These are phyloP conservation scores for Phytophthora vignae DNA, from an alignment of 352 stramenopile species.

Conservation along the genomic window DNA sequence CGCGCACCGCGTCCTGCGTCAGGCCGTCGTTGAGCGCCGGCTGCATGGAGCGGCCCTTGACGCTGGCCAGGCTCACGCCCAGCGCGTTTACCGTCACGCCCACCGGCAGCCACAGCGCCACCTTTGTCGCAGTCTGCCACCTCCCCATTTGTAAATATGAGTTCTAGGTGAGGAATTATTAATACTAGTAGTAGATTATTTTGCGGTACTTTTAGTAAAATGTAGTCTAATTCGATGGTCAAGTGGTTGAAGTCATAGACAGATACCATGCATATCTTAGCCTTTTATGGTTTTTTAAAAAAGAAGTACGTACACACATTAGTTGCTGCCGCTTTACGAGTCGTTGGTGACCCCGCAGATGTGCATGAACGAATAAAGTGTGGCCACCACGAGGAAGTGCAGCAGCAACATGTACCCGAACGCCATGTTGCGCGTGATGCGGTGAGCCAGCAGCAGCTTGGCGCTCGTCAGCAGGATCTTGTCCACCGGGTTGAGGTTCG, in stretches of 20 bases:
- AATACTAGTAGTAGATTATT: too few relatives aligned
- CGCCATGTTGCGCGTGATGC: slow-evolving; percentile 83
- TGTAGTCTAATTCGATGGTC: background rate
- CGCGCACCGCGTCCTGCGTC: slow-evolving; percentile 64
- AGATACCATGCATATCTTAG: background rate
- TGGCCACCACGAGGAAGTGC: slow-evolving; percentile 87
- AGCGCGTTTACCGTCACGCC: slow-evolving; percentile 81
- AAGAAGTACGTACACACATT: slow-evolving; percentile 1
- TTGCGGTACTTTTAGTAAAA: background rate
- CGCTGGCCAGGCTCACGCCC: slow-evolving; percentile 70
- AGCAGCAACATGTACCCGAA: slow-evolving; percentile 89
- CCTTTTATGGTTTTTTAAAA: background rate
- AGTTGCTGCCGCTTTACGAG: slow-evolving; percentile 27
- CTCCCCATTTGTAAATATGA: slow-evolving; percentile 47
- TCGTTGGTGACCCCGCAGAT: slow-evolving; percentile 83
- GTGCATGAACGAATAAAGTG: slow-evolving; percentile 90
- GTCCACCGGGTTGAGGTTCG: slow-evolving; percentile 91
- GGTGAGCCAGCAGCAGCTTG: slow-evolving; percentile 82
- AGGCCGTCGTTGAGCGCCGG: slow-evolving; percentile 82
- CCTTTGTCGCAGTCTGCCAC: slow-evolving; percentile 71
- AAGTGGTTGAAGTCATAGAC: background rate
- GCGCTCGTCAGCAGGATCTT: slow-evolving; percentile 92
- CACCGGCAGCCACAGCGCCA: slow-evolving; percentile 83
- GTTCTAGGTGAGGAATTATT: background rate
- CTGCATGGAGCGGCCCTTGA: slow-evolving; percentile 89